Evolutionary conservation across 1,284 basidiomycete genomes (phyloP).

Genomic region (Ceratobasidium sp.): DNA sequence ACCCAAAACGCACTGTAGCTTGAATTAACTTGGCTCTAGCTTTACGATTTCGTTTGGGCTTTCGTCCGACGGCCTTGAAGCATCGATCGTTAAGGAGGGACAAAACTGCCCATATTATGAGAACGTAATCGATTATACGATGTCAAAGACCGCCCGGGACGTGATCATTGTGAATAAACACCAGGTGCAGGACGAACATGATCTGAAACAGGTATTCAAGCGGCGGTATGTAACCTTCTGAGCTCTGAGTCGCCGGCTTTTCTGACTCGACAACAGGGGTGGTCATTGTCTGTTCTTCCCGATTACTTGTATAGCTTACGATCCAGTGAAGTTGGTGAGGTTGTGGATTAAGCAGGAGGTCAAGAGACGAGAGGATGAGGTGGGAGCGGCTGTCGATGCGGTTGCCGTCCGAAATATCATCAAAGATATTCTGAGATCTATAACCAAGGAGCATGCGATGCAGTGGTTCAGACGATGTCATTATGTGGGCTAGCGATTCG

Average conservation of each 20-base stretch:
- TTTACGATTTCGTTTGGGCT: conserved; percentile 11
- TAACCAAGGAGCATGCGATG: background rate
- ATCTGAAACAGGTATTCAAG: background rate
- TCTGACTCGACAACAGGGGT: background rate
- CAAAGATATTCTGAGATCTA: background rate
- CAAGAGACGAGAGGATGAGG: background rate
- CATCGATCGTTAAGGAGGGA: background rate
- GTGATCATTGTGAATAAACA: background rate
- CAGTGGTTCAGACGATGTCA: conserved; percentile 10
- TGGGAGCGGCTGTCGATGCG: background rate
- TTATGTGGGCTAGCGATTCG: background rate
- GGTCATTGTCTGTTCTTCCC: background rate
- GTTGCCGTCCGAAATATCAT: background rate
- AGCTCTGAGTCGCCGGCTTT: too few species aligned
- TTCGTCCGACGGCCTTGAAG: background rate
- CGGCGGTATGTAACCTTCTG: background rate
- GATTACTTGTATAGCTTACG: background rate
- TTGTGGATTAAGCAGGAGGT: background rate
- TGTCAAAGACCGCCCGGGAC: background rate
- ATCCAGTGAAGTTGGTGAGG: background rate
- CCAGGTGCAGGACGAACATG: background rate
- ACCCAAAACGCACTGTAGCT: too few species aligned
- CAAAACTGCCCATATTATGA: background rate
- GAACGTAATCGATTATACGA: background rate
- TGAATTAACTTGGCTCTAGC: background rate